Evolutionary conservation across 1,139 yeast genomes (phyloP), one percentile per base, ranked within the genome.

Genomic region (Diutina scorzettiae): DNA sequence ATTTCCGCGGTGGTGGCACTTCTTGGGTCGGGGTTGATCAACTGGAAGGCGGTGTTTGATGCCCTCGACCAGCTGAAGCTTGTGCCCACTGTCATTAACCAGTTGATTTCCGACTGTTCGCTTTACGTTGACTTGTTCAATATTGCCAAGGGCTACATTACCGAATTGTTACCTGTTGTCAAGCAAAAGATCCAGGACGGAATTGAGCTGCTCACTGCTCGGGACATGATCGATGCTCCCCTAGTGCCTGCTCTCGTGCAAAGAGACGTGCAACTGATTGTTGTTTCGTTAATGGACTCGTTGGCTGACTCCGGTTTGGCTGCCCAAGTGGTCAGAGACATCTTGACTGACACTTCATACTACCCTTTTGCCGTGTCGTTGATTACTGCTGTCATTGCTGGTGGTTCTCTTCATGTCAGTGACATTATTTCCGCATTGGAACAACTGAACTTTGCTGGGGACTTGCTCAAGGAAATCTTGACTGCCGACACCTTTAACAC

Each of bases 301-400:
- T 65, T 68, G 53, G 66, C 66, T 54, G 48, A 58, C 45, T 67
- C 73, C 25, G 73, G 73, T 42, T 66, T 68, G 53, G 72, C 71
- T 41, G 49, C 58, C 36, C 62, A 59, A 41, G 71, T 68, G 45
- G 70, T 68, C 42, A 53, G 60, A 44, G 55, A 63, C 25, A 66
- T 68, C 53, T 59, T 68, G 49, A 60, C 60, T 39, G 71, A 68
- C 52, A 58, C 60, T 34, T 56, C 56, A 24, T 68, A 67, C 60
- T 65, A 63, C 53, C 46, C 48, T 25, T 67, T 55, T 48, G 73
- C 73, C 64, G 71, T 64, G 44, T 52, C 55, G 36, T 66, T 68
- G 53, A 58, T 67, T 45, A 43, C 54, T 43, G 47, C 39, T 57
- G 45, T 59, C 67, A 49, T 52, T 65, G 51, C 45, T 53, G n/a